Evolutionary conservation across 371 early-diverging fungal genomes (phyloP).

Genomic region (Blakeslea trispora): DNA sequence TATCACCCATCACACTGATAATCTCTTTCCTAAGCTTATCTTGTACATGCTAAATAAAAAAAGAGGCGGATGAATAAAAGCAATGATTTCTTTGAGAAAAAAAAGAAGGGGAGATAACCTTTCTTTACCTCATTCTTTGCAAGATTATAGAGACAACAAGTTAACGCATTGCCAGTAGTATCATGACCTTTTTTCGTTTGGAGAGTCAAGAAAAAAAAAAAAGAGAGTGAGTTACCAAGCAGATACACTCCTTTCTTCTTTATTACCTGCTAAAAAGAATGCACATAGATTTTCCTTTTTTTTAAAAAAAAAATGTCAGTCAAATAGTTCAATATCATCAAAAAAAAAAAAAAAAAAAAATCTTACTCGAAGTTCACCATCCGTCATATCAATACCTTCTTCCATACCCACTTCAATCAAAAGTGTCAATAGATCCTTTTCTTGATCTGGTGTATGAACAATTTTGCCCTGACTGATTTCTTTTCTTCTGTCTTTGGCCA

Average conservation of each 20-base stretch:
- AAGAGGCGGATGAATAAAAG: too few species aligned
- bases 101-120: too few species aligned
- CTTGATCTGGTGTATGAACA: constrained; percentile 32
- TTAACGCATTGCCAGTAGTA: constrained; percentile 50
- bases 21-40: constrained; percentile 51
- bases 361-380: constrained; percentile 11
- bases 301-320: too few species aligned
- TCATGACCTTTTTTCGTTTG: constrained; percentile 59
- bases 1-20: constrained; percentile 49
- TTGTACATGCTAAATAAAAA: constrained; percentile 37
- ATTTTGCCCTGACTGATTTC: constrained; percentile 7
- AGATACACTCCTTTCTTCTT: too few species aligned
- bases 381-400: constrained; percentile 18
- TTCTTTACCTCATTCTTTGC: constrained; percentile 40
- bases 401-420: constrained; percentile 37
- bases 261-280: constrained; percentile 14
- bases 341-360: too few species aligned
- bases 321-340: too few species aligned
- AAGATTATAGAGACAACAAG: constrained; percentile 41
- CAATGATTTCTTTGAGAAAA: too few species aligned
- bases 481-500: constrained; percentile 12
- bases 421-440: constrained; percentile 42
- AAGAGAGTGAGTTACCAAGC: too few species aligned
- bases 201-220: too few species aligned
- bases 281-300: constrained; percentile 20